Conservation (phyloP, 768 basidiomycete species). For the Suillus luteus region DNA sequence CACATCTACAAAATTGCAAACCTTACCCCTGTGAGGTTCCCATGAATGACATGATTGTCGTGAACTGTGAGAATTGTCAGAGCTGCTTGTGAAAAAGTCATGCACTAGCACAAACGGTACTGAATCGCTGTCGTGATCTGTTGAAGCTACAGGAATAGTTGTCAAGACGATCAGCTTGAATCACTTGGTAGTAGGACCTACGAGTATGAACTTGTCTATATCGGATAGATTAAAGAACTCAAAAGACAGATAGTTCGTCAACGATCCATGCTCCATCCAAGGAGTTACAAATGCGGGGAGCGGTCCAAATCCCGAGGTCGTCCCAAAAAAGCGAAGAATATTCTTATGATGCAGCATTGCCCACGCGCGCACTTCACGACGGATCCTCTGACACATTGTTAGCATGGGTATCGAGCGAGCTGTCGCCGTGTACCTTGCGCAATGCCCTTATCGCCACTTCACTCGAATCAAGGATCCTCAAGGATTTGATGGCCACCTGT, state of each 20-base stretch:
- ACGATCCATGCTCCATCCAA: constrained; percentile 28
- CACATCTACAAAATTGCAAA: not conserved
- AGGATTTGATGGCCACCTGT: constrained; percentile 1
- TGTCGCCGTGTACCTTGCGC: not conserved
- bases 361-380: constrained; percentile 3
- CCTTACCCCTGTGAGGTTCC: constrained; percentile 13
- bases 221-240: constrained; percentile 4
- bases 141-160: constrained; percentile 1
- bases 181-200: constrained; percentile 8
- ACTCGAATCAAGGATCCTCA: constrained; percentile 4
- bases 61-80: constrained; percentile 10
- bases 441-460: not conserved
- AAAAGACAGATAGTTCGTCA: constrained; percentile 22
- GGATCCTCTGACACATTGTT: not conserved
- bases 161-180: too few relatives aligned
- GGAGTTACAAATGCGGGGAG: constrained; percentile 27
- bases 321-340: constrained; percentile 24
- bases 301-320: constrained; percentile 23
- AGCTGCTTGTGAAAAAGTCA: not conserved
- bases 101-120: constrained; percentile 4
- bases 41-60: constrained; percentile 10
- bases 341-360: constrained; percentile 16
- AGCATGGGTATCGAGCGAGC: not conserved
- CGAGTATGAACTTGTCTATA: constrained; percentile 19
- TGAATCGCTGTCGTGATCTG: constrained; percentile 10